Percentiles rank a stretch among this genome's conserved stretches.
phyloP scores from a whole-genome alignment of 768 basidiomycete species.

The Boletus rex-veris region DNA sequence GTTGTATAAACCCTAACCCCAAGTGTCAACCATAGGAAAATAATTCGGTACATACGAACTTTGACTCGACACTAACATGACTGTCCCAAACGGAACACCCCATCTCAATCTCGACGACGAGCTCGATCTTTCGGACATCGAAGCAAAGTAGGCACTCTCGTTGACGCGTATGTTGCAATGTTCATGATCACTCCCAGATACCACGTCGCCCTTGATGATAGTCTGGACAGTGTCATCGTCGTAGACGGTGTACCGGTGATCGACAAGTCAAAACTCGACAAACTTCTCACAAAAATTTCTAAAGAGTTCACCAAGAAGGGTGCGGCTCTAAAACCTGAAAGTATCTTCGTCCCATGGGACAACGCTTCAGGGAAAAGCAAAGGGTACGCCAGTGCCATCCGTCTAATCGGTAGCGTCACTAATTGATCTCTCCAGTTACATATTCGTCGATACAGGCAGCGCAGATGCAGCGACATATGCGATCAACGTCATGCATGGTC shows the following conservation, averaged over 20 bases:
- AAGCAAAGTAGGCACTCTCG: conserved; percentile 60
- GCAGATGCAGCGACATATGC: conserved; percentile 70
- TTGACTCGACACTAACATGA: conserved; percentile 38
- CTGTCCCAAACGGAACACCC: conserved; percentile 35
- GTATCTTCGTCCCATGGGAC: conserved; percentile 89
- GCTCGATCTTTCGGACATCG: conserved; percentile 87
- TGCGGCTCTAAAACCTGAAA: conserved; percentile 66
- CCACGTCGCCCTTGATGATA: conserved; percentile 76
- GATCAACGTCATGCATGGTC: conserved; percentile 63
- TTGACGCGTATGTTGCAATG: neutral
- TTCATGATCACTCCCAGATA: conserved; percentile 53
- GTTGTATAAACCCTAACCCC: conserved; percentile 3
- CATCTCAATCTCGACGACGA: conserved; percentile 48
- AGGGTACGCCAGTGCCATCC: conserved; percentile 55
- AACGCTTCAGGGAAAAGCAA: conserved; percentile 79
- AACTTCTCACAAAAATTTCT: conserved; percentile 72
- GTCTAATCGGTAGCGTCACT: neutral
- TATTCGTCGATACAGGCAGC: conserved; percentile 77
- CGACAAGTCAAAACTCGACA: conserved; percentile 80
- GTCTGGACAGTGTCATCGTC: conserved; percentile 88
- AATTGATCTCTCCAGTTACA: conserved; percentile 47
- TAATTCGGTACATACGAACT: neutral
- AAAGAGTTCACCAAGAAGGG: conserved; percentile 87
- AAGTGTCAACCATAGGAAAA: neutral
- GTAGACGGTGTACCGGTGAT: conserved; percentile 92